These are phyloP conservation scores for Nannizziopsis arthrosporioides DNA, from an alignment of 2,329 filamentous ascomycete species.

Conservation along the genomic window DNA sequence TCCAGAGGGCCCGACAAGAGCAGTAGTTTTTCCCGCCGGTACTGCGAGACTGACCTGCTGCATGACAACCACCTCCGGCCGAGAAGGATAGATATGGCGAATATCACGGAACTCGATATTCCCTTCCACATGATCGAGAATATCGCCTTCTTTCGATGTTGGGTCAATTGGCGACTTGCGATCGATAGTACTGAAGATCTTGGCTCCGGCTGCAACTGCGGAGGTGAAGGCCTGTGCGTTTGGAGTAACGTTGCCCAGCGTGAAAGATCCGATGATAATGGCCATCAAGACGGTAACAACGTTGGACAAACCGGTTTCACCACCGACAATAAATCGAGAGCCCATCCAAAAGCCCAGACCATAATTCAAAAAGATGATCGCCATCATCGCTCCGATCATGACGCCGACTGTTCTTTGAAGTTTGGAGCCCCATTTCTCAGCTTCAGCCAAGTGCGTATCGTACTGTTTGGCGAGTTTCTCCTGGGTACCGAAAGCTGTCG, in stretches of 20 bases:
- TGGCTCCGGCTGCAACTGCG: slow-evolving; percentile 69
- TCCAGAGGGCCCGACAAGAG: slow-evolving; percentile 84
- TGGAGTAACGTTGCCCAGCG: slow-evolving; percentile 74
- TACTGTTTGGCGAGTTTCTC: slow-evolving; percentile 83
- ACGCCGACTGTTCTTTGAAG: slow-evolving; percentile 59
- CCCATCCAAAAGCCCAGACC: slow-evolving; percentile 83
- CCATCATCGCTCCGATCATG: slow-evolving; percentile 78
- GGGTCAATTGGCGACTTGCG: slow-evolving; percentile 75
- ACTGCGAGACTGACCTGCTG: slow-evolving; percentile 66
- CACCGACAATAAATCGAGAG: slow-evolving; percentile 57
- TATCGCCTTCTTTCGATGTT: slow-evolving; percentile 56
- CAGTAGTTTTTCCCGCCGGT: slow-evolving; percentile 82
- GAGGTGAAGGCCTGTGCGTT: slow-evolving; percentile 79
- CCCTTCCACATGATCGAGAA: slow-evolving; percentile 60
- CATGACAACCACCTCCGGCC: slow-evolving; percentile 83
- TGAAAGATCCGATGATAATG: slow-evolving; percentile 87
- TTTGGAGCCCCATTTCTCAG: slow-evolving; percentile 64
- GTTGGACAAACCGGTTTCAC: slow-evolving; percentile 53
- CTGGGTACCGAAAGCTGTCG: slow-evolving; percentile 85
- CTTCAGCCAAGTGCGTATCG: slow-evolving; percentile 58
- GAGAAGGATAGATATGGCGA: slow-evolving; percentile 88
- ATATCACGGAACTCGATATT: slow-evolving; percentile 69
- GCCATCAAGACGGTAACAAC: slow-evolving; percentile 80
- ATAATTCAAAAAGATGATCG: slow-evolving; percentile 75
- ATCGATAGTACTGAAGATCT: slow-evolving; percentile 92